Conservation (phyloP, 2,329 filamentous ascomycete species). For the Malbranchea zuffiana region DNA sequence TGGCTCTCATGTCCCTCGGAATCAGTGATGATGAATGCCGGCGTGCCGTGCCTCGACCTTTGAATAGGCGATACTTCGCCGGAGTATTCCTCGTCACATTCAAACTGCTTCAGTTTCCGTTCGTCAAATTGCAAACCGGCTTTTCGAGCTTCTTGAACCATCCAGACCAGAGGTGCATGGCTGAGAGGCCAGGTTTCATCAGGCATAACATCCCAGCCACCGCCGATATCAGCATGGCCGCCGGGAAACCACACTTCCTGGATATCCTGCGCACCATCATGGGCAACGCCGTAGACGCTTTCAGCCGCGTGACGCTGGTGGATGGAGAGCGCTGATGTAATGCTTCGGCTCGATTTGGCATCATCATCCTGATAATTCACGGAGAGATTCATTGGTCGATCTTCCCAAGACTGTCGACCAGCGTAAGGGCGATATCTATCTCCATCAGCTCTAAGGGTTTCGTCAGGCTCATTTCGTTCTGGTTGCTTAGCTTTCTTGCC, state of each 20-base stretch:
- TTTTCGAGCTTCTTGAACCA: conserved; percentile 43
- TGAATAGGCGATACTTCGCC: conserved; percentile 28
- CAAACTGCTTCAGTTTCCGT: conserved; percentile 55
- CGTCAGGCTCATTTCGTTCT: too few relatives aligned
- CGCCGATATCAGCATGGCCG: conserved; percentile 45
- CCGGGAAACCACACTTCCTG: conserved; percentile 48
- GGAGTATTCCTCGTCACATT: conserved; percentile 42
- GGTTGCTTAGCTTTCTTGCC: too few relatives aligned
- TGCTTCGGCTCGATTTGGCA: too few relatives aligned
- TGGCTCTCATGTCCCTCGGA: too few relatives aligned
- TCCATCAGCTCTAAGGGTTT: too few relatives aligned
- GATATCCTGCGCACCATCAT: conserved; percentile 32
- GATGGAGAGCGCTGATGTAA: too few relatives aligned
- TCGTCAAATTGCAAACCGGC: conserved; percentile 62
- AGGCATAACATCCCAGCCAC: conserved; percentile 38
- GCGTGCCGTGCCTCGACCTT: conserved; percentile 12
- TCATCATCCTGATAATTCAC: too few relatives aligned
- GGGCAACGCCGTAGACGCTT: too few relatives aligned
- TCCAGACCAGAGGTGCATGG: conserved; percentile 44
- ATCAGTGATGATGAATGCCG: conserved; percentile 6
- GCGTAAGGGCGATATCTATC: conserved; percentile 9
- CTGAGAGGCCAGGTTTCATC: conserved; percentile 30
- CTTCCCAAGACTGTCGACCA: not conserved
- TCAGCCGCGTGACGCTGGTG: too few relatives aligned
- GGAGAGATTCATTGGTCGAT: too few relatives aligned